These are phyloP conservation scores for Iris pallida DNA, from an alignment of 116 monocot species.

Conservation along the genomic window DNA sequence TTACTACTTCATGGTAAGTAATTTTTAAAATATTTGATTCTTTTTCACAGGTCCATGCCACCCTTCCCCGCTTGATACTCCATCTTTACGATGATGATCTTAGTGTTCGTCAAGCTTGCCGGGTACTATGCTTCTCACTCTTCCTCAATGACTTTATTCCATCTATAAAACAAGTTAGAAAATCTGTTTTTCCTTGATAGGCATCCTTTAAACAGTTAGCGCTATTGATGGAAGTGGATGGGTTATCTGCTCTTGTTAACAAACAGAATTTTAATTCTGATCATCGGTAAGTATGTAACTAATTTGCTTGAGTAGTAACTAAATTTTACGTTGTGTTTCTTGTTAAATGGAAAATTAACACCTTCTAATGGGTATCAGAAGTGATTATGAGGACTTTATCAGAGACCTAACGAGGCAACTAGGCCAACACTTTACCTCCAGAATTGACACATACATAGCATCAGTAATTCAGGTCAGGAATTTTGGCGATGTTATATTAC, in stretches of 20 bases:
- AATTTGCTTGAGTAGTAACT: background rate
- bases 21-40: background rate
- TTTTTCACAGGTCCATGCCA: slow-evolving; percentile 60
- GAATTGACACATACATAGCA: slow-evolving; percentile 68
- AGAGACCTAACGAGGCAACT: slow-evolving; percentile 74
- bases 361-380: slow-evolving; percentile 28
- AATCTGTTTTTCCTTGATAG: slow-evolving; percentile 24
- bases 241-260: slow-evolving; percentile 48
- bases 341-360: background rate
- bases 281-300: slow-evolving; percentile 46
- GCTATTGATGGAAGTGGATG: slow-evolving; percentile 59
- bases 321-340: no score
- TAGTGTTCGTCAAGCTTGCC: slow-evolving; percentile 76
- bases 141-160: background rate
- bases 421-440: slow-evolving; percentile 41
- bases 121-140: slow-evolving; percentile 35
- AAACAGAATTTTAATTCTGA: slow-evolving; percentile 72
- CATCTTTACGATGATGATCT: slow-evolving; percentile 91
- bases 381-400: slow-evolving; percentile 86
- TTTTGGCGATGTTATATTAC: background rate
- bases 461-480: slow-evolving; percentile 66
- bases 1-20: no score
- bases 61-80: slow-evolving; percentile 76
- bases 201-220: slow-evolving; percentile 60
- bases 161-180: background rate